Evolutionary conservation across 768 basidiomycete species (phyloP), one percentile per base, ranked within the genome.

Genomic region (Chalciporus chontae): DNA sequence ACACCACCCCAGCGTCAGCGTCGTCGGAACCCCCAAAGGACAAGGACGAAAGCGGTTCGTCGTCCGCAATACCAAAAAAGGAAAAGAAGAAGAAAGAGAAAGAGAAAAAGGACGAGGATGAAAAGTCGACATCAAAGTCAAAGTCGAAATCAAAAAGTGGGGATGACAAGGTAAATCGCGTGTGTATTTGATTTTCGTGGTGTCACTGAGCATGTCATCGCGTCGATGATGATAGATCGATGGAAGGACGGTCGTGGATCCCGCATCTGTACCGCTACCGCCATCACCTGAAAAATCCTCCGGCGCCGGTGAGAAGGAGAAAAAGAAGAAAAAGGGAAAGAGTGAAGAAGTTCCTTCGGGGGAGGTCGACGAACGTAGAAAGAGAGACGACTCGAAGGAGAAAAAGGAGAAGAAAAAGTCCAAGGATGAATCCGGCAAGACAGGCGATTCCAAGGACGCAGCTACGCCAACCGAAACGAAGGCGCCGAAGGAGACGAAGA

Each of bases 31-130:
- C 26, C 26, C 7, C 26, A 27, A 51, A 15, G 44, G 3, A 40
- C 42, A 57, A 54, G 46, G 43, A 23, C 8, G 39, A 40, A 43
- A 51, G 23, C 17, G 17, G 5, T 2, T 11, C 42, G 14, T 27
- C 59, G 8, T 26, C 51, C 13, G 51, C 46, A 26, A 43, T 32
- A 42, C 8, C 54, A 2, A 61, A 52, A 50, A 62, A 64, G 27
- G 51, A 54, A 31, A 62, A 57, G 41, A 63, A 59, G 27, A 40
- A n/a, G 34, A 62, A 54, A 31, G 60, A 57, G 41, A 63, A 59
- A 24, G 38, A n/a, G 34, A 62, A 57, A 38, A 63, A 58, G 21
- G 40, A n/a, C n/a, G 55, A 45, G 52, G 50, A 58, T 10, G 57
- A 57, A 43, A 59, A 57, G 23, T 42, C 54, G 7, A 51, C 21